Base-by-base conservation (phyloP, 2,329 filamentous ascomycete species). In the Fusarium sp. region DNA sequence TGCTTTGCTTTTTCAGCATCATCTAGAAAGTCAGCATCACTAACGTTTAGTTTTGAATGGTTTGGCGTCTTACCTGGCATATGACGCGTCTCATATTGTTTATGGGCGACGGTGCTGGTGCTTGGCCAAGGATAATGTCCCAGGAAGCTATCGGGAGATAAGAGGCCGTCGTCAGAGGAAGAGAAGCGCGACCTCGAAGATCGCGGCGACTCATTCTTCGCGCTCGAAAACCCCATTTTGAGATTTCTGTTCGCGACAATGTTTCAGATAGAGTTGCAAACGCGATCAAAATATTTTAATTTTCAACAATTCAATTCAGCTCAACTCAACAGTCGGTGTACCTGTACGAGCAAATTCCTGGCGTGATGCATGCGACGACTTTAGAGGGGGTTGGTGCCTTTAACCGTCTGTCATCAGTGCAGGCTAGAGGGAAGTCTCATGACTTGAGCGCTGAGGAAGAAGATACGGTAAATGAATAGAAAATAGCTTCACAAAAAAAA, bases 71-170 rank as follows among this genome's bases (percentile, higher is more conserved):
- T 47, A 64, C 61, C 45, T 58, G 48, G 39, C 20, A 52, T 46
- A 26, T 64, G 61, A 30, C 41, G 60, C 40, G 60, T 39, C 50
- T 65, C 61, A 51, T 58, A 59, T 26, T 46, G 46, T 22, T 57
- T 63, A 19, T 63, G 58, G 26, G 60, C 57, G 7, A 64, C 52
- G 17, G 61, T 65, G 52, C 61, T 64, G 30, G 61, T 64, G 46
- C 61, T 64, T 15, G 61, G 61, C 61, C 61, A 64, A 22, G 61
- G 61, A 65, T 64, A 64, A 20, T 64, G 60, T n/a, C 61, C 61
- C 1, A 64, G n/a, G 45, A 64, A 64, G 48, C 61, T 64, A 44
- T 64, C 61, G 30, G 61, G 61, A 15, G 61, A 64, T 22, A 37
- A 64, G 15, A 47, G 61, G 61, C 4, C 59, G 43, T 64, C 59